Percentiles rank a stretch among this genome's conserved stretches.
Conservation (phyloP, 2,329 filamentous ascomycete species). For the Emmonsia crescens region DNA sequence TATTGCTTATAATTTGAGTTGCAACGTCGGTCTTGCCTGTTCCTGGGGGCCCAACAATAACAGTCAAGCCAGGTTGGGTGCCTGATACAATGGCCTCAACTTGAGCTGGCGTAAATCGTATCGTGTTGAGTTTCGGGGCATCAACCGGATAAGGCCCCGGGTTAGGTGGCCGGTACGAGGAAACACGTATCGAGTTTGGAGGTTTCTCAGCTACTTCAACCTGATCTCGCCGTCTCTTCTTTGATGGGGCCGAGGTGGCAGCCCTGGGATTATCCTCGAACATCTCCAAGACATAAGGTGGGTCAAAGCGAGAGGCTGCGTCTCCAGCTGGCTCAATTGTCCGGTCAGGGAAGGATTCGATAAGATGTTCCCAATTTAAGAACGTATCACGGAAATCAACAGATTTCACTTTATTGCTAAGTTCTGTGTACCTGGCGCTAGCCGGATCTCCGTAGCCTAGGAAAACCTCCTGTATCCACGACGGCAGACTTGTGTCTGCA, state of each 20-base stretch:
- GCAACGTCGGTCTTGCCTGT: constrained; percentile 99
- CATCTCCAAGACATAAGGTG: constrained; percentile 76
- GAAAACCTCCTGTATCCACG: constrained; percentile 94
- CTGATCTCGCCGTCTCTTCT: constrained; percentile 75
- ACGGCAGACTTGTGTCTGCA: constrained; percentile 73
- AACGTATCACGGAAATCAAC: constrained; percentile 93
- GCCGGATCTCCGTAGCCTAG: constrained; percentile 92
- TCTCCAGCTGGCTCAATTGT: constrained; percentile 68
- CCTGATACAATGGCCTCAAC: constrained; percentile 89
- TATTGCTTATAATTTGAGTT: constrained; percentile 96
- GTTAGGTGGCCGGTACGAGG: constrained; percentile 81
- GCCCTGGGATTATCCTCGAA: constrained; percentile 43
- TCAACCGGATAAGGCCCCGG: constrained; percentile 83
- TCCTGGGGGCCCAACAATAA: constrained; percentile 89
- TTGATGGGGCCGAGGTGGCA: constrained; percentile 53
- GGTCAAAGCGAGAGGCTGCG: constrained; percentile 62
- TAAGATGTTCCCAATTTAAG: constrained; percentile 85
- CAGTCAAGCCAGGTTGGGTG: constrained; percentile 83
- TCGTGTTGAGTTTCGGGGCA: constrained; percentile 64
- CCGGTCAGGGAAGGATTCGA: constrained; percentile 81
- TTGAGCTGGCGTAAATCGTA: constrained; percentile 85
- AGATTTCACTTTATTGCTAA: constrained; percentile 64
- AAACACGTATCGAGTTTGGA: constrained; percentile 63
- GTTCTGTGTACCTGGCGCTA: constrained; percentile 71
- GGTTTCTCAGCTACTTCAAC: constrained; percentile 54